Evolutionary conservation across 148 eudicot species (phyloP), one percentile per base, ranked within the genome.

Genomic region (Vaccinium myrtillus): DNA sequence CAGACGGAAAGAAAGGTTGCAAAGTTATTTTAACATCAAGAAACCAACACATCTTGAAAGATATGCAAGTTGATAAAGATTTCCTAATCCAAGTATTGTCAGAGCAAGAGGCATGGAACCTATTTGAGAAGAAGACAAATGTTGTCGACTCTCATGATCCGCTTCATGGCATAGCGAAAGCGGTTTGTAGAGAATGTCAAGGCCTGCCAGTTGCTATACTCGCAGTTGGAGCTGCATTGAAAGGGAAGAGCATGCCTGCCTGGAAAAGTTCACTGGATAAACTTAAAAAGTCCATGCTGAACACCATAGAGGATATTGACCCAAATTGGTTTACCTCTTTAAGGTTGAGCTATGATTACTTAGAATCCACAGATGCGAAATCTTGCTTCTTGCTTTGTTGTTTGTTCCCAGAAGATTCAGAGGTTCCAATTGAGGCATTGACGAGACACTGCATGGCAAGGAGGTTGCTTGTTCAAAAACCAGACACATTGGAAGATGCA

Each of bases 1-100:
- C 11, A 0, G 69, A 61, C 2, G 69, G 27, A 61, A 61, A 61
- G 1, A 8, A 61, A 61, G 84, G 81, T 21, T 81, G 78, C 78
- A 87, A 75, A 53, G 61, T 87, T 55, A 10, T 87, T 36, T 25
- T 87, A 19, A 87, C 84, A 2, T 59, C 88, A 12, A 78, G 86
- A 53, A 49, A 15, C 0, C 6, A 36, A 13, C 21, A 1, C 5
- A 71, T 56, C 12, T 56, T 30, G 18, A 2, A 39, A 32, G 1
- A 36, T 48, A 75, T 55, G 54, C 6, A 10, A 39, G 70, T 36
- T 55, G 14, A 53, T 2, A 75, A 13, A 53, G 4, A 55, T 30
- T 48, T 83, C 13, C 36, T 12, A 18, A 63, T 81, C 23, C 16
- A 27, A 65, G 39, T 2, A 2, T 51, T 82, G 23, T 7, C 1